Conservation (phyloP, 1,139 yeast genomes). For the Yamadazyma conglobata region DNA sequence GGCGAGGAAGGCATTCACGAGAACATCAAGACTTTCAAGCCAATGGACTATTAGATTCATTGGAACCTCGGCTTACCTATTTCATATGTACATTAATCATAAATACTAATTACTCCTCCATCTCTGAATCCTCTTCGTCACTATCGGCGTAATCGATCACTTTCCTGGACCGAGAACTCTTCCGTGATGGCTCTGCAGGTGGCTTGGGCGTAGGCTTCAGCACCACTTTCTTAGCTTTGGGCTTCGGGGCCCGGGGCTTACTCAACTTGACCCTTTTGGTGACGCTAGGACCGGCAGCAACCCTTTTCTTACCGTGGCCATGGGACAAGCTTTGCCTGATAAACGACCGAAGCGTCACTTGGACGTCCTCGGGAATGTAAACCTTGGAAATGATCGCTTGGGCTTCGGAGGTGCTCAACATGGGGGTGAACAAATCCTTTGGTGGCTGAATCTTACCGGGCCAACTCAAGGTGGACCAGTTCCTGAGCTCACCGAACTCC, state of each 20-base stretch:
- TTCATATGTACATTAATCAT: slow-evolving; percentile 2
- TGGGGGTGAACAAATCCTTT: slow-evolving; percentile 59
- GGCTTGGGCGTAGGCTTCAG: slow-evolving; percentile 7
- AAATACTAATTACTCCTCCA: slow-evolving; percentile 1
- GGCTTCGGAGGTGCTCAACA: slow-evolving; percentile 44
- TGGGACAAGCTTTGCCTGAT: slow-evolving; percentile 23
- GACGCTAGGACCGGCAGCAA: slow-evolving; percentile 1
- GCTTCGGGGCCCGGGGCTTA: slow-evolving; percentile 4
- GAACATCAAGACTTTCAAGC: slow-evolving; percentile 49
- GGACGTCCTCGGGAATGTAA: slow-evolving; percentile 46
- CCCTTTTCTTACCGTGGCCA: slow-evolving; percentile 3
- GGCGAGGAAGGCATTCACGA: slow-evolving; percentile 70
- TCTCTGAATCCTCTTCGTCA: slow-evolving; percentile 10
- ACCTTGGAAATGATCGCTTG: slow-evolving; percentile 43
- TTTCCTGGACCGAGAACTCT: slow-evolving; percentile 39
- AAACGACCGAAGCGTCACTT: slow-evolving; percentile 23
- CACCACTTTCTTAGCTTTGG: slow-evolving; percentile 5
- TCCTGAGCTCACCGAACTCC: slow-evolving; percentile 52
- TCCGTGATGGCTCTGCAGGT: slow-evolving; percentile 30
- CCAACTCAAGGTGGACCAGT: slow-evolving; percentile 76
- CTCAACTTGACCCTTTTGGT: not conserved
- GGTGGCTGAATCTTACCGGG: slow-evolving; percentile 75
- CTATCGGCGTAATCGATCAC: slow-evolving; percentile 36
- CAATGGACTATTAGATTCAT: slow-evolving; percentile 34
- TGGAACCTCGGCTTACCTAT: not conserved